Conservation (phyloP, 2,329 filamentous ascomycete genomes). For the Pezicula neosporulosa region DNA sequence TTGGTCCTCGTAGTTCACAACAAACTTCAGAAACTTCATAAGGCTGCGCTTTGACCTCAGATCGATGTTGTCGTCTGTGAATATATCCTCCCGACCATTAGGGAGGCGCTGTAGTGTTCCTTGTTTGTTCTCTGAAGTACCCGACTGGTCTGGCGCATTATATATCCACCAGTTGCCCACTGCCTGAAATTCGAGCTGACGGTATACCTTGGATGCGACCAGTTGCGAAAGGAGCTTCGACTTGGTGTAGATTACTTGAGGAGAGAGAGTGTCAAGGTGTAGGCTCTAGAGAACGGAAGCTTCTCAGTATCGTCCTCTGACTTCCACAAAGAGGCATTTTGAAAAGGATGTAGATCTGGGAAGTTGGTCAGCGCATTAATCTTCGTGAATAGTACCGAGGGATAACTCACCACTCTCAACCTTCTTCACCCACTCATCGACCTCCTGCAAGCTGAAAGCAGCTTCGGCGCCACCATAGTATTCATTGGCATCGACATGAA, state of each 20-base stretch:
- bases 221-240: constrained; percentile 75
- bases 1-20: constrained; percentile 66
- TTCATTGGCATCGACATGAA: constrained; percentile 83
- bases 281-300: constrained; percentile 66
- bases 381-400: neutral
- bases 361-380: constrained; percentile 9
- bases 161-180: constrained; percentile 91
- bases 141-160: constrained; percentile 12
- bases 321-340: constrained; percentile 25
- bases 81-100: constrained; percentile 88
- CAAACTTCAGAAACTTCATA: constrained; percentile 93
- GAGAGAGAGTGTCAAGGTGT: constrained; percentile 79
- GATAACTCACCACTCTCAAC: constrained; percentile 29
- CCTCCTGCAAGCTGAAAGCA: constrained; percentile 79
- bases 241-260: constrained; percentile 81
- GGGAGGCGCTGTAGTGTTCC: constrained; percentile 66
- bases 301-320: constrained; percentile 26
- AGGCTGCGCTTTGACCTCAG: constrained; percentile 78
- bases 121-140: constrained; percentile 14
- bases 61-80: constrained; percentile 72
- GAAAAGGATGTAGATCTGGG: constrained; percentile 13
- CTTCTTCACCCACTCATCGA: constrained; percentile 66
- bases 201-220: constrained; percentile 84
- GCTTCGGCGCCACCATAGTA: constrained; percentile 89
- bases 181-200: constrained; percentile 88